Conservation (phyloP, 2,329 filamentous ascomycete genomes). For the Fusarium sp. region DNA sequence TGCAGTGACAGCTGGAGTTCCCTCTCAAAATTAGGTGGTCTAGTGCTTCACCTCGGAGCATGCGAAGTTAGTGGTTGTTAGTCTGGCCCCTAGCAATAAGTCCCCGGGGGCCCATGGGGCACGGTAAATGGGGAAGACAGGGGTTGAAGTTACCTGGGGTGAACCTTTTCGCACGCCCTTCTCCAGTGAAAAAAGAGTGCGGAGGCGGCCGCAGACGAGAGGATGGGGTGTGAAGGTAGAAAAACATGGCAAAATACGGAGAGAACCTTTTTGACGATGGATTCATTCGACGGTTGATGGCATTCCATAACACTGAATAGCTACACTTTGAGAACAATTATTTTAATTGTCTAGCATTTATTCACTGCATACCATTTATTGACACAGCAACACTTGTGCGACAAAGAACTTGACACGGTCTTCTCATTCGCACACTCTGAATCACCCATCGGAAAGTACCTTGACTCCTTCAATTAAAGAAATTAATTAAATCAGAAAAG, state of each 20-base stretch:
- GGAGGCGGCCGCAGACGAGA: conserved; percentile 16
- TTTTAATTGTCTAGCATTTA: neutral
- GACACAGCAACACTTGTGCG: neutral
- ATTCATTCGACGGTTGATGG: neutral
- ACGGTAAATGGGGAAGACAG: conserved; percentile 29
- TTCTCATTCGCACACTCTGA: neutral
- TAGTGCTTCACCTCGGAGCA: neutral
- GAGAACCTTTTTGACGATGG: neutral
- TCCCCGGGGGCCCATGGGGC: conserved; percentile 38
- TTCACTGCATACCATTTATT: neutral
- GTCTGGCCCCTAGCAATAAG: neutral
- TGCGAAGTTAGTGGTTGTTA: conserved; percentile 1
- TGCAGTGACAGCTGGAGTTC: neutral
- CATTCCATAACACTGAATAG: neutral
- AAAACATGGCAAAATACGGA: conserved; percentile 13
- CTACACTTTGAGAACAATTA: neutral
- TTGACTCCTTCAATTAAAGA: conserved; percentile 6
- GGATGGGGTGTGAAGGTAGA: neutral
- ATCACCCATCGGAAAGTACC: neutral
- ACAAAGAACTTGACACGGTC: conserved; percentile 14
- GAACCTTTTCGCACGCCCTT: neutral
- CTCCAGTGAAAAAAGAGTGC: conserved; percentile 5
- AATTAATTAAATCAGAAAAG: neutral
- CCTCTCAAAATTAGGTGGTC: neutral
- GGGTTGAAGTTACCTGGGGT: neutral